Conservation (phyloP, 2,329 filamentous ascomycete genomes). For the Davidsoniella australis region DNA sequence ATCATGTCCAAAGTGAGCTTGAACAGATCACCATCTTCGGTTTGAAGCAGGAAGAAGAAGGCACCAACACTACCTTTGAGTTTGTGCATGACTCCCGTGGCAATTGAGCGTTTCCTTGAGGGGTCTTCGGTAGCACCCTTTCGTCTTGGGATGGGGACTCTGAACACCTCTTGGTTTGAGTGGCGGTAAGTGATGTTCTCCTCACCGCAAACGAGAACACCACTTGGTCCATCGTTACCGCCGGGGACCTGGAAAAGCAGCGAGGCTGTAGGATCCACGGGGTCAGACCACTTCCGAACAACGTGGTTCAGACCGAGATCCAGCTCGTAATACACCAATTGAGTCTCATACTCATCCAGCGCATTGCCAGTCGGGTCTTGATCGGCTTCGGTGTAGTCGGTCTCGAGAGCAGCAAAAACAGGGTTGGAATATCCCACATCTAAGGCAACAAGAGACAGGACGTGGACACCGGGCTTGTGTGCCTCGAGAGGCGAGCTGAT, state of each 20-base stretch:
- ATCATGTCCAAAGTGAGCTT: conserved; percentile 88
- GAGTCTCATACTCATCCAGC: conserved; percentile 66
- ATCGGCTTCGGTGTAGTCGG: conserved; percentile 83
- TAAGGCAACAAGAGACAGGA: conserved; percentile 71
- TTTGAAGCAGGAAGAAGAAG: conserved; percentile 94
- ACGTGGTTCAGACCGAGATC: conserved; percentile 95
- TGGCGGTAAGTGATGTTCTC: conserved; percentile 96
- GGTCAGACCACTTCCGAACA: conserved; percentile 87
- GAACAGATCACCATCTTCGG: conserved; percentile 95
- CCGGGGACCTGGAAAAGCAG: conserved; percentile 92
- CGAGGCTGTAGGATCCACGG: conserved; percentile 76
- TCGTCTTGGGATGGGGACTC: conserved; percentile 74
- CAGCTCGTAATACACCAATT: conserved; percentile 91
- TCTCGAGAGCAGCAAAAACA: conserved; percentile 84
- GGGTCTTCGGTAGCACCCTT: conserved; percentile 83
- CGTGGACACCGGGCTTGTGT: conserved; percentile 79
- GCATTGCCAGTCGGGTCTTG: conserved; percentile 78
- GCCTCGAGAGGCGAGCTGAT: conserved; percentile 96
- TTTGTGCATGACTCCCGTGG: conserved; percentile 92
- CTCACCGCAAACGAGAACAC: conserved; percentile 85
- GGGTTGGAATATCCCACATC: conserved; percentile 97
- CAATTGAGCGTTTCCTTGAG: conserved; percentile 70
- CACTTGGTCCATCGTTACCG: conserved; percentile 81
- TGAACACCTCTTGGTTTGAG: conserved; percentile 78
- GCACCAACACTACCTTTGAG: conserved; percentile 66